These are phyloP conservation scores for Ophioceras dolichostomum DNA, from an alignment of 2,329 filamentous ascomycete species.

Conservation along the genomic window DNA sequence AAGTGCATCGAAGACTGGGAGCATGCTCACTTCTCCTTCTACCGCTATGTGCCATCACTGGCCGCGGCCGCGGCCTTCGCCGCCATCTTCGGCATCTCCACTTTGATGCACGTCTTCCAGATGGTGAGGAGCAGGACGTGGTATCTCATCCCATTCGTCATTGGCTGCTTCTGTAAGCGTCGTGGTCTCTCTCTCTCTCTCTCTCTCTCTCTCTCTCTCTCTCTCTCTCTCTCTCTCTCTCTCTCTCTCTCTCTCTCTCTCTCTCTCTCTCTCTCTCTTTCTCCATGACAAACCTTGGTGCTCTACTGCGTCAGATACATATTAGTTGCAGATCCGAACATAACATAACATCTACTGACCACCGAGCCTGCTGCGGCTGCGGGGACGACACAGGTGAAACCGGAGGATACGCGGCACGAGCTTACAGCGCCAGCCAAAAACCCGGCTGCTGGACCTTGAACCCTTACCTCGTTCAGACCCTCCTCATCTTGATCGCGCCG, in stretches of 20 bases:
- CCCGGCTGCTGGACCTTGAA: constrained; percentile 26
- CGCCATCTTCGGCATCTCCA: constrained; percentile 3
- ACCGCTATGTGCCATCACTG: too few relatives aligned
- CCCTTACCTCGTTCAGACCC: constrained; percentile 27
- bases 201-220: constrained; percentile 23
- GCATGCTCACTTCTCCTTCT: too few relatives aligned
- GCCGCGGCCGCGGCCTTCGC: too few relatives aligned
- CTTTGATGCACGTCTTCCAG: constrained; percentile 1
- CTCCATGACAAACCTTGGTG: constrained; percentile 4
- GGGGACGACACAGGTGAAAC: constrained; percentile 6
- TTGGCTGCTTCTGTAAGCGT: constrained; percentile 7
- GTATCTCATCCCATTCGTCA: constrained; percentile 8
- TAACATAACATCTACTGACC: background rate
- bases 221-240: constrained; percentile 15
- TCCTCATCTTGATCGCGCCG: constrained; percentile 32
- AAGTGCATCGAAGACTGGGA: too few relatives aligned
- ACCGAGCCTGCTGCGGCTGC: background rate
- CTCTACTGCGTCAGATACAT: background rate
- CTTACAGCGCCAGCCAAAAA: constrained; percentile 17
- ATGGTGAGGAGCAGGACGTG: constrained; percentile 4
- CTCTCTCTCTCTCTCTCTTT: constrained; percentile 13
- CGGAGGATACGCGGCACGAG: constrained; percentile 7
- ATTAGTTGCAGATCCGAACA: background rate
- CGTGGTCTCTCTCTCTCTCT: constrained; percentile 19
- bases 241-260: constrained; percentile 7